These are phyloP conservation scores for Helenozyma baotianmanensis DNA, from an alignment of 805 yeast genomes.

Conservation along the genomic window DNA sequence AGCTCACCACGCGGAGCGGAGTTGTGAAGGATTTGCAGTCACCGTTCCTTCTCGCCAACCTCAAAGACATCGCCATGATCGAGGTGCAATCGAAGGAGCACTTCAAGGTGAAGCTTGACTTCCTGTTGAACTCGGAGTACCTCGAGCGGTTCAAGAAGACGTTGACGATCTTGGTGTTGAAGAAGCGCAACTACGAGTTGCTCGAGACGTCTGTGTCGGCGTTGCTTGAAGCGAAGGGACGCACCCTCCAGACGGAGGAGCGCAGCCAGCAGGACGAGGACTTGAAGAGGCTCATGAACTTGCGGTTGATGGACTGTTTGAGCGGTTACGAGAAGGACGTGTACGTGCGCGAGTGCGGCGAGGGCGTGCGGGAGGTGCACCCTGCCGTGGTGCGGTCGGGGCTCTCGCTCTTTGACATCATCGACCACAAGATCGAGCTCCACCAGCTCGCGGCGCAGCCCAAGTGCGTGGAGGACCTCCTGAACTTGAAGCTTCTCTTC, in stretches of 20 bases:
- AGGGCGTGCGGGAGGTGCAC: slow-evolving; percentile 12
- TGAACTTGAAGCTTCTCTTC: slow-evolving; percentile 61
- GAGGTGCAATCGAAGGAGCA: slow-evolving; percentile 45
- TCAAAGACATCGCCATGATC: slow-evolving; percentile 46
- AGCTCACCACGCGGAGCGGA: slow-evolving; percentile 37
- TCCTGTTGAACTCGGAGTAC: slow-evolving; percentile 38
- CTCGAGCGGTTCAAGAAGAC: slow-evolving; percentile 39
- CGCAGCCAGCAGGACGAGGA: slow-evolving; percentile 23
- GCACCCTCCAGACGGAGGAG: slow-evolving; percentile 21
- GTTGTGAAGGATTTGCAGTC: slow-evolving; percentile 31
- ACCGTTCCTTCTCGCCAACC: slow-evolving; percentile 68
- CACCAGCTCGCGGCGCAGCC: slow-evolving; percentile 40
- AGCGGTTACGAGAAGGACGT: slow-evolving; percentile 27
- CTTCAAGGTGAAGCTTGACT: slow-evolving; percentile 49
- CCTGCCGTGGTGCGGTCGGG: slow-evolving; percentile 22
- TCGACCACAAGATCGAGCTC: slow-evolving; percentile 56
- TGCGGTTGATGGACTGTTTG: slow-evolving; percentile 21
- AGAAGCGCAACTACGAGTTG: slow-evolving; percentile 38
- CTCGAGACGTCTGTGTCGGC: slow-evolving; percentile 29
- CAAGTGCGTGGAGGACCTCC: slow-evolving; percentile 46
- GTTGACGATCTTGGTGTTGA: slow-evolving; percentile 49
- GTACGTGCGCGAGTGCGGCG: slow-evolving; percentile 23
- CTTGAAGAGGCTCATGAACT: slow-evolving; percentile 19
- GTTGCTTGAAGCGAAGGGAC: slow-evolving; percentile 33
- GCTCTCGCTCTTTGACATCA: slow-evolving; percentile 39